phyloP scores from a whole-genome alignment of 2,329 filamentous ascomycete genomes.

The Mycosphaerella arachidis region DNA sequence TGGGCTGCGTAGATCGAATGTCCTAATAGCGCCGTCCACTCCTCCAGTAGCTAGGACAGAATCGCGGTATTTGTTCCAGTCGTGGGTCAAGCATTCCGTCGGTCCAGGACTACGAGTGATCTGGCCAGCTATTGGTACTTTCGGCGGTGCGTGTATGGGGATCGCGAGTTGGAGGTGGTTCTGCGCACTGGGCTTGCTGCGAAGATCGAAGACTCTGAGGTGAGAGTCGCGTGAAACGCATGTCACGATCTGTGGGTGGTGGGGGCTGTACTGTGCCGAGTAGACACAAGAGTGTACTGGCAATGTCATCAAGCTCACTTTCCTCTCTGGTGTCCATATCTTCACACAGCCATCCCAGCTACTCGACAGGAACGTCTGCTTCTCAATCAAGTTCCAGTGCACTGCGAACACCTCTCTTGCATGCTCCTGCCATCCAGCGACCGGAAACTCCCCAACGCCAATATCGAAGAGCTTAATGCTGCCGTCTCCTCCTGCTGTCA shows the following conservation, averaged over 20 bases:
- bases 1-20: constrained; percentile 82
- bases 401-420: constrained; percentile 89
- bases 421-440: constrained; percentile 91
- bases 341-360: constrained; percentile 97
- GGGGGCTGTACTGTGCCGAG: constrained; percentile 83
- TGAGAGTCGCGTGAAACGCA: constrained; percentile 86
- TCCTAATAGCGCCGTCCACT: constrained; percentile 80
- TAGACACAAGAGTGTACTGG: constrained; percentile 94
- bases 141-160: constrained; percentile 69
- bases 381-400: constrained; percentile 85
- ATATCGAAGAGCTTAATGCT: constrained; percentile 93
- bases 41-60: constrained; percentile 81
- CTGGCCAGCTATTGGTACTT: constrained; percentile 44
- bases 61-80: constrained; percentile 98
- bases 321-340: constrained; percentile 76
- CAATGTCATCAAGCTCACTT: constrained; percentile 69
- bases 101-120: constrained; percentile 51
- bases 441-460: constrained; percentile 72
- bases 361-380: constrained; percentile 83
- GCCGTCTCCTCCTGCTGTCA: constrained; percentile 86
- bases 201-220: constrained; percentile 84
- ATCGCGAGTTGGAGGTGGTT: constrained; percentile 83
- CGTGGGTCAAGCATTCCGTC: constrained; percentile 83
- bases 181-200: constrained; percentile 76
- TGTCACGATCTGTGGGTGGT: constrained; percentile 78